phyloP scores from a whole-genome alignment of 2,329 filamentous ascomycete genomes.

The Neurospora sp. region DNA sequence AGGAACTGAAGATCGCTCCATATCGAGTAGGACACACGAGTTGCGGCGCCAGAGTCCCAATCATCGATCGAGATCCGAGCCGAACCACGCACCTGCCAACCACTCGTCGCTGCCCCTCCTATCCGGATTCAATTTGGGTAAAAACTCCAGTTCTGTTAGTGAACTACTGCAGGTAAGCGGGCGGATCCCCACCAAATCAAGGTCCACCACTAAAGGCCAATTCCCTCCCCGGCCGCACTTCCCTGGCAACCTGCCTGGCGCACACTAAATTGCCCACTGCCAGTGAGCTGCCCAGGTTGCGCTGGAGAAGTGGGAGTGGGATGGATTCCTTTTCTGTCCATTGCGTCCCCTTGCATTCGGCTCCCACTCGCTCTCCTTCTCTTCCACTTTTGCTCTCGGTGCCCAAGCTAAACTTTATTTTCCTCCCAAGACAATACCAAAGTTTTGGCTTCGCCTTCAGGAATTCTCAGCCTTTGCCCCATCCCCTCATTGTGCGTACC shows the following conservation, averaged over 20 bases:
- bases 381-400: not conserved
- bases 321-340: not conserved
- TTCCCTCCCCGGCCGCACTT: not conserved
- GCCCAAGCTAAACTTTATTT: not conserved
- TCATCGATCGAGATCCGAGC: not conserved
- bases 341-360: not conserved
- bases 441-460: not conserved
- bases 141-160: not conserved
- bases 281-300: not conserved
- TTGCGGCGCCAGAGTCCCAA: not conserved
- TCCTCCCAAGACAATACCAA: not conserved
- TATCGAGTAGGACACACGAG: not conserved
- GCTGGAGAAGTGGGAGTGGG: not conserved
- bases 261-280: not conserved
- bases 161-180: conserved; percentile 5
- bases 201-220: not conserved
- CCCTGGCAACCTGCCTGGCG: not conserved
- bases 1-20: not conserved
- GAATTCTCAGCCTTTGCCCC: not conserved
- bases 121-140: not conserved
- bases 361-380: not conserved
- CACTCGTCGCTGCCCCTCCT: not conserved
- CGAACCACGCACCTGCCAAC: not conserved
- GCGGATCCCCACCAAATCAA: conserved; percentile 1
- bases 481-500: not conserved